Evolutionary conservation across 2,329 filamentous ascomycete species (phyloP), one percentile per base, ranked within the genome.

Genomic region (Cryphonectria nitschkei): DNA sequence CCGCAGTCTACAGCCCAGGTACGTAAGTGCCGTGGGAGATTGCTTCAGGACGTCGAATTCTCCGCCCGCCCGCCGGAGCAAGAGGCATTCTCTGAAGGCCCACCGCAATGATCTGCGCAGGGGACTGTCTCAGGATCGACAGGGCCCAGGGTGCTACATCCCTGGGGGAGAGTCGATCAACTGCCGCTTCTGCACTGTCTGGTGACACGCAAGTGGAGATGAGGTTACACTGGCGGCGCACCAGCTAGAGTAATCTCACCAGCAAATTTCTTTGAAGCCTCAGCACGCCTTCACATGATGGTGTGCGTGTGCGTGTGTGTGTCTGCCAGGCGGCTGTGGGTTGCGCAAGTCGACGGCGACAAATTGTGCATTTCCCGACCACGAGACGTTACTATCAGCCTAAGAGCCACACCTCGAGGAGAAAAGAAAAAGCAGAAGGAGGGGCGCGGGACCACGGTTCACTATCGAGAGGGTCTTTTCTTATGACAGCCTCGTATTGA

Each of bases 71-170:
- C 65, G 52, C 46, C 52, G 6, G 41, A 64, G 41, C 14, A 26
- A 46, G 22, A n/a, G 41, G 37, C 39, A 64, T 43, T 43, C 61
- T 22, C 37, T 62, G 7, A 58, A n/a, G 56, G 19, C 43, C 56
- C 56, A 62, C 56, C 29, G 67, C 67, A 68, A 68, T 68, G 67
- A 68, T 68, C 41, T 3, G 41, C 56, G 32, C 67, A 62, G 41
- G 67, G 67, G 41, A 37, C 3, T 63, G 67, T 68, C 67, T 68
- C 67, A 68, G 67, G 61, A 68, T 50, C 67, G 67, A 62, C 67
- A 52, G 43, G 67, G 67, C 29, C 29, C 56, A 39, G 39, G 61
- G 32, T 50, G 29, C 16, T 11, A 22, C 2, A n/a, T 16, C n/a
- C 63, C 26, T 65, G n/a, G 43, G 34, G 32, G 34, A 34, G 34